Evolutionary conservation across 1,139 yeast species (phyloP).

Genomic region (Saccharomyces hybrid): DNA sequence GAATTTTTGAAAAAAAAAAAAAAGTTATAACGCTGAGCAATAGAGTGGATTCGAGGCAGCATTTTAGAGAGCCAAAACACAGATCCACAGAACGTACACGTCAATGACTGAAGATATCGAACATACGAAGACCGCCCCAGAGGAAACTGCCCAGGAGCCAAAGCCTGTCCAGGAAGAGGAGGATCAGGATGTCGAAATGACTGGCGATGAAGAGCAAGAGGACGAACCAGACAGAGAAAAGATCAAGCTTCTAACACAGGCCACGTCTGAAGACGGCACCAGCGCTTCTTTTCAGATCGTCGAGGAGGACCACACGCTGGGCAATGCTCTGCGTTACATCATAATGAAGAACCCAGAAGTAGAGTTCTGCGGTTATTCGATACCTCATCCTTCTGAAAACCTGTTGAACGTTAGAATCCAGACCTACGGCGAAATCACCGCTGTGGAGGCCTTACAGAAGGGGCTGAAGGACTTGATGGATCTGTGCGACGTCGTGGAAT

Average conservation of each 20-base stretch:
- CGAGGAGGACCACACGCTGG: slow-evolving; percentile 93
- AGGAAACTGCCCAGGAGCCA: slow-evolving; percentile 3
- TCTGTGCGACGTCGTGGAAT: slow-evolving; percentile 77
- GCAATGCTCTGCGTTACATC: slow-evolving; percentile 85
- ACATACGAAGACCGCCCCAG: background rate
- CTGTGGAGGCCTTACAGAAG: slow-evolving; percentile 86
- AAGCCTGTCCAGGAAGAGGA: background rate
- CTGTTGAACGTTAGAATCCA: slow-evolving; percentile 86
- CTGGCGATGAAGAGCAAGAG: slow-evolving; percentile 28
- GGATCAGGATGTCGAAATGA: slow-evolving; percentile 13
- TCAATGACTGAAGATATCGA: slow-evolving; percentile 2
- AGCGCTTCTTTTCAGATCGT: slow-evolving; percentile 89
- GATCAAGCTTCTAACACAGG: slow-evolving; percentile 62
- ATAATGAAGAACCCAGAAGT: slow-evolving; percentile 97
- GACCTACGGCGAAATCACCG: slow-evolving; percentile 82
- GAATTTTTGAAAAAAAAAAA: background rate
- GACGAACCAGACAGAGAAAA: slow-evolving; percentile 36
- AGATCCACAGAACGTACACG: background rate
- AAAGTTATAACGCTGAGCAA: background rate
- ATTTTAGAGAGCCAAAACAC: background rate
- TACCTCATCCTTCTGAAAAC: slow-evolving; percentile 97
- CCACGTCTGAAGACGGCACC: slow-evolving; percentile 82
- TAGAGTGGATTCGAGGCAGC: background rate
- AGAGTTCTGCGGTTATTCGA: slow-evolving; percentile 95
- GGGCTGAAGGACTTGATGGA: slow-evolving; percentile 82